Evolutionary conservation across 352 stramenopile genomes (phyloP).

Genomic region (Saprolegnia diclina): DNA sequence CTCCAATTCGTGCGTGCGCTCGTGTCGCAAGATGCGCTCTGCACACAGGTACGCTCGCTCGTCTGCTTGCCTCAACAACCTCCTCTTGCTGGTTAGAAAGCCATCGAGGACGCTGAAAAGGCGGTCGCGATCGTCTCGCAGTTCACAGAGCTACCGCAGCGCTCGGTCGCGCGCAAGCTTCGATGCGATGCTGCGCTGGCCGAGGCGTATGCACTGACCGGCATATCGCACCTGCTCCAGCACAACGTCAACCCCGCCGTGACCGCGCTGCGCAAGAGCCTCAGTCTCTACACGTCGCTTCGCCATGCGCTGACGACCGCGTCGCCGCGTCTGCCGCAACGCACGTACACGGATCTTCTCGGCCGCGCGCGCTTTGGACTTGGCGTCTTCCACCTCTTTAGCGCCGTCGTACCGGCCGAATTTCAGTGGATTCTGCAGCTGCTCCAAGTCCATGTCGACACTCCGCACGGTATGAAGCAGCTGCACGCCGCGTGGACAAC

Average conservation of each 20-base stretch:
- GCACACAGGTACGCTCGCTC: background rate
- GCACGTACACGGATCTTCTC: background rate
- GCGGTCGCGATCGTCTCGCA: background rate
- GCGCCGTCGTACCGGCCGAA: background rate
- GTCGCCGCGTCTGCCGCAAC: background rate
- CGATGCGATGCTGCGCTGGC: background rate
- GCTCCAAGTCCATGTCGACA: background rate
- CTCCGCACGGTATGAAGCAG: background rate
- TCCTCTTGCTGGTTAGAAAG: background rate
- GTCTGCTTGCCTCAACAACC: background rate
- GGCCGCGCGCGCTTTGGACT: conserved; percentile 1
- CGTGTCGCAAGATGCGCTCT: background rate
- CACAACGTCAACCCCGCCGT: background rate
- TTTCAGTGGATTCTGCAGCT: conserved; percentile 13
- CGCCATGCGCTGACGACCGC: background rate
- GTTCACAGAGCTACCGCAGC: conserved; percentile 11
- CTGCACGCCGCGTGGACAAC: background rate
- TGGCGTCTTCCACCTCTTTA: background rate
- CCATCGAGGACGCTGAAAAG: background rate
- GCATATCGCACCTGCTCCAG: background rate
- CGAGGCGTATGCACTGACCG: conserved; percentile 2
- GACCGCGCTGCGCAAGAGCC: background rate
- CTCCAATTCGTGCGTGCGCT: conserved; percentile 15
- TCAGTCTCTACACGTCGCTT: background rate
- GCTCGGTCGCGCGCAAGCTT: background rate